These are phyloP conservation scores for Rhodofomes roseus DNA, from an alignment of 1,284 basidiomycete genomes.

Conservation along the genomic window DNA sequence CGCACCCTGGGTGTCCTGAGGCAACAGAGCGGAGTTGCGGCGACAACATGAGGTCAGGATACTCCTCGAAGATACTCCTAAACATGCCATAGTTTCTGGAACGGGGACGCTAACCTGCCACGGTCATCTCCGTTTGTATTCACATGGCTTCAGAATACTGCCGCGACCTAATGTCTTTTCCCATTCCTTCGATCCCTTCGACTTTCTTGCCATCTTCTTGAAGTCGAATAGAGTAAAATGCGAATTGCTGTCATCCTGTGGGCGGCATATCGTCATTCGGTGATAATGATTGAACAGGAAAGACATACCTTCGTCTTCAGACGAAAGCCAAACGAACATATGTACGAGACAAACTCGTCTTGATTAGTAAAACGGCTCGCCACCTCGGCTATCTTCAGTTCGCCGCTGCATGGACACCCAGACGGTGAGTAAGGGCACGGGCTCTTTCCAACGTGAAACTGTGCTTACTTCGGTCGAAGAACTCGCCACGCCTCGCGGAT, in stretches of 20 bases:
- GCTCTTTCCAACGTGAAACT: background rate
- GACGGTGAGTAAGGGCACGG: background rate
- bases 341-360: conserved; percentile 72
- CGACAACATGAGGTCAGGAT: background rate
- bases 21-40: background rate
- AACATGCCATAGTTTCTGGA: background rate
- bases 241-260: conserved; percentile 76
- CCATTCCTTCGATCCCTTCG: conserved; percentile 61
- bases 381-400: conserved; percentile 95
- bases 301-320: conserved; percentile 63
- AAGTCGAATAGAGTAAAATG: conserved; percentile 91
- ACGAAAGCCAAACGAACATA: conserved; percentile 79
- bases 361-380: conserved; percentile 79
- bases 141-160: conserved; percentile 82
- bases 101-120: background rate
- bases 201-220: conserved; percentile 53
- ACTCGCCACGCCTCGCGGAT: conserved; percentile 89
- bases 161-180: conserved; percentile 57
- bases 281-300: conserved; percentile 2
- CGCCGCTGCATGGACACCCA: conserved; percentile 52
- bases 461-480: conserved; percentile 70
- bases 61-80: background rate
- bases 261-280: background rate
- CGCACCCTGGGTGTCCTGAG: background rate
- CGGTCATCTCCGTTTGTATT: conserved; percentile 89